phyloP scores from a whole-genome alignment of 306 rosid species.

The Rubus idaeus region DNA sequence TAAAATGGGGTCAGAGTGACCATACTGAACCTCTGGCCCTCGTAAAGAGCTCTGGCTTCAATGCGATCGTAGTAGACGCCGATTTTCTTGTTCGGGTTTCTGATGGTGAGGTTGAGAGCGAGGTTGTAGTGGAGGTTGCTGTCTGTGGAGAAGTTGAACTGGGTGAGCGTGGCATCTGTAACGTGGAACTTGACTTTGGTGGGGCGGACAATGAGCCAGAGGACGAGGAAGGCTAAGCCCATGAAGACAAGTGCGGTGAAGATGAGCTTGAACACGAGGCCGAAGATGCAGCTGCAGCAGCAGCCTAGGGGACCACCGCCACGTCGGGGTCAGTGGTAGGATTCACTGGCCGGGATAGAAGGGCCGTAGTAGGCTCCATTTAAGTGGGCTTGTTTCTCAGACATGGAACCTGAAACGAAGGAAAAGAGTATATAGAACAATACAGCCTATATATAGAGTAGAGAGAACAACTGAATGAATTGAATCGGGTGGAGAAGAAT shows the following conservation, averaged over 20 bases:
- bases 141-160: slow-evolving; percentile 40
- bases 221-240: slow-evolving; percentile 35
- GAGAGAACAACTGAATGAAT: background rate
- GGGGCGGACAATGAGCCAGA: slow-evolving; percentile 54
- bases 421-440: background rate
- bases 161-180: slow-evolving; percentile 51
- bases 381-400: slow-evolving; percentile 38
- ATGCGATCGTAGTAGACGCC: slow-evolving; percentile 66
- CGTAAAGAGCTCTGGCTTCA: slow-evolving; percentile 46
- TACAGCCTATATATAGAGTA: background rate
- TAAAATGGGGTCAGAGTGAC: slow-evolving; percentile 34
- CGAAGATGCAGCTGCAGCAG: slow-evolving; percentile 44
- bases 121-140: slow-evolving; percentile 32
- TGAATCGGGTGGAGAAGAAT: background rate
- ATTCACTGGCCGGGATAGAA: slow-evolving; percentile 49
- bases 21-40: slow-evolving; percentile 36
- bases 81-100: slow-evolving; percentile 65
- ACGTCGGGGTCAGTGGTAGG: slow-evolving; percentile 37
- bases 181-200: slow-evolving; percentile 46
- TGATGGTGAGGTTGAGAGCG: slow-evolving; percentile 35
- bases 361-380: slow-evolving; percentile 95
- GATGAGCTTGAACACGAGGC: slow-evolving; percentile 38
- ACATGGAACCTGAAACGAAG: slow-evolving; percentile 23
- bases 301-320: slow-evolving; percentile 35
- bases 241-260: slow-evolving; percentile 21